These are phyloP conservation scores for Gracilaria domingensis DNA, from an alignment of 23 red algal genomes.

Conservation along the genomic window DNA sequence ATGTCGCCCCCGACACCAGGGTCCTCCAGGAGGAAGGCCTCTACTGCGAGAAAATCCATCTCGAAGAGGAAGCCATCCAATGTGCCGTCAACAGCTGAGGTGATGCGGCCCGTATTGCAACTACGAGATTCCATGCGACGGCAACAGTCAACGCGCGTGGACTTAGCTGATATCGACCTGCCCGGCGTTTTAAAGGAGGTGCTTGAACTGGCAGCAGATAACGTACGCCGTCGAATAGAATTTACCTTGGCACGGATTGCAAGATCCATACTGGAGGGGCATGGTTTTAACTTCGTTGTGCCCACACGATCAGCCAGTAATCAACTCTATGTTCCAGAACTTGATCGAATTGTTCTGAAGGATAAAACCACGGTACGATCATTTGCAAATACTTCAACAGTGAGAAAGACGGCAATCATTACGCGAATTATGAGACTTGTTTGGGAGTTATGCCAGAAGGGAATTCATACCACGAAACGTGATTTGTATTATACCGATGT, in stretches of 20 bases:
- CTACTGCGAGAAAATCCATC: not conserved
- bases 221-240: constrained; percentile 69
- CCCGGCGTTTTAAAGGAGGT: constrained; percentile 79
- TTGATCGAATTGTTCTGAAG: constrained; percentile 96
- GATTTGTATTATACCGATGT: constrained; percentile 96
- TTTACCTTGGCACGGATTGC: constrained; percentile 51
- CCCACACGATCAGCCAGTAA: constrained; percentile 83
- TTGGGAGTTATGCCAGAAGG: constrained; percentile 82
- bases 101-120: constrained; percentile 50
- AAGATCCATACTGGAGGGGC: constrained; percentile 65
- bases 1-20: constrained; percentile 4
- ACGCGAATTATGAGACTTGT: constrained; percentile 89
- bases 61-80: constrained; percentile 1
- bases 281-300: constrained; percentile 83
- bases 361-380: constrained; percentile 75
- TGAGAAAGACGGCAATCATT: constrained; percentile 89
- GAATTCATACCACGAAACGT: constrained; percentile 90
- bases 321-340: constrained; percentile 91
- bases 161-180: constrained; percentile 56
- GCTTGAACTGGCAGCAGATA: constrained; percentile 61
- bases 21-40: not conserved
- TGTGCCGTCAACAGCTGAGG: constrained; percentile 1
- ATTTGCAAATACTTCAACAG: constrained; percentile 84
- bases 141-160: not conserved
- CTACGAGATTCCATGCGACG: constrained; percentile 32